Base-by-base conservation (phyloP, 1,284 basidiomycete species). In the Trichosporon sp. region DNA sequence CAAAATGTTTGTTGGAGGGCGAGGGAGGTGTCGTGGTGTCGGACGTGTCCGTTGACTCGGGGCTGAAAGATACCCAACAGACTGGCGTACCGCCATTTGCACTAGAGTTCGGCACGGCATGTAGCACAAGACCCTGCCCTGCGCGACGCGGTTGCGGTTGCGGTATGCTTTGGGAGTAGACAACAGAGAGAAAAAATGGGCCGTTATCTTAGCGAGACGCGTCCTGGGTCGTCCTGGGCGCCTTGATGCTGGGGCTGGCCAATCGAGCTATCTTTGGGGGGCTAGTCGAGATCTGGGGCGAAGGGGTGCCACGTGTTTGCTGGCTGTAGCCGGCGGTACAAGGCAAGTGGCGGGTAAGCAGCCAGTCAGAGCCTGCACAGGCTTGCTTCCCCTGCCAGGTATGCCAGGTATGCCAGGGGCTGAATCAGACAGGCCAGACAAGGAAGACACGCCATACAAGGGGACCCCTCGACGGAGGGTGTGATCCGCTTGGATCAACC, bases 401-500 rank as follows among this genome's bases (percentile, higher is more conserved):
- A 26, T 26, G 26, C 26, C 26, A 26, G 26, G 26, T 26, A 26
- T 26, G 26, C 26, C 26, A 26, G 26, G 26, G 26, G 48, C 48
- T 46, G 43, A 12, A 4, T 46, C 16, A 10, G 37, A 38, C 37
- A 38, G 37, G 37, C 16, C 16, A 46, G 16, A 19, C 46, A 48
- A 12, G 46, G 46, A 10, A 10, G 35, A 37, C 35, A 37, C 35
- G 35, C 26, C 26, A 37, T 5, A 10, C 35, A 37, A 37, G 35
- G 48, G 40, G 40, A 2, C 40, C 48, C 6, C 3, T 10, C 19
- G 32, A 63, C 59, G 59, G 59, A 63, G 32, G 31, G 59, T 63
- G 59, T 35, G 59, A 63, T 63, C 59, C 59, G 59, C 59, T 63
- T 35, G 31, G 32, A n/a, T n/a, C 59, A 32, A n/a, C 31, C 6